phyloP scores from a whole-genome alignment of 75 land plant genomes.

The Pinus tabuliformis region DNA sequence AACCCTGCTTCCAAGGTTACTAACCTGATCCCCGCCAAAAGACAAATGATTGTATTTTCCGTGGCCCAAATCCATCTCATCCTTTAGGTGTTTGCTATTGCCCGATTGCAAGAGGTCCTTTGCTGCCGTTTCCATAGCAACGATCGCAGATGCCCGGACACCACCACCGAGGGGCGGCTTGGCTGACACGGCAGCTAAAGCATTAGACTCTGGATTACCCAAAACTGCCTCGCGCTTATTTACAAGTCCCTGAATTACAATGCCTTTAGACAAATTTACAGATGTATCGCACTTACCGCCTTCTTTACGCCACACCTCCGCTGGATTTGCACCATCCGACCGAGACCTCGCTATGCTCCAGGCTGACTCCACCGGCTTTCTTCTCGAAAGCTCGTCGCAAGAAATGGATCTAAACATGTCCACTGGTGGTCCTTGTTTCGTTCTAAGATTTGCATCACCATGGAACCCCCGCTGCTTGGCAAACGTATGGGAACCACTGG shows the following conservation, averaged over 20 bases:
- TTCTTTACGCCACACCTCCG: too few species aligned
- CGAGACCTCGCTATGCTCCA: background rate
- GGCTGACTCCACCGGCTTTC: background rate
- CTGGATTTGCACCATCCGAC: constrained; percentile 3
- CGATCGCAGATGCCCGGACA: too few species aligned
- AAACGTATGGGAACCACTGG: background rate
- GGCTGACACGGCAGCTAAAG: background rate
- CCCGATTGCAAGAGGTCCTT: too few species aligned
- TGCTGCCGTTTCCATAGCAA: too few species aligned
- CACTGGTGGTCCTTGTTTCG: background rate
- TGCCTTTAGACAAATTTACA: background rate
- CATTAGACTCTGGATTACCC: background rate
- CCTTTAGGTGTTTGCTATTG: too few species aligned
- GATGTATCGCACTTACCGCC: background rate
- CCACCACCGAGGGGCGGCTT: too few species aligned
- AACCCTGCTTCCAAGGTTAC: background rate
- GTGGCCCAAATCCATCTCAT: too few species aligned
- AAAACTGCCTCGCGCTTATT: background rate
- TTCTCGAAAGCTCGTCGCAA: background rate
- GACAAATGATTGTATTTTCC: too few species aligned
- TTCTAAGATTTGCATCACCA: background rate
- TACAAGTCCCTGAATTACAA: background rate
- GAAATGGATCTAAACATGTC: constrained; percentile 8
- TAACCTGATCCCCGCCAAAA: too few species aligned
- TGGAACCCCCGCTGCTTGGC: background rate